phyloP scores from a whole-genome alignment of 164 flowering plant genomes.

The Umbellularia californica region DNA sequence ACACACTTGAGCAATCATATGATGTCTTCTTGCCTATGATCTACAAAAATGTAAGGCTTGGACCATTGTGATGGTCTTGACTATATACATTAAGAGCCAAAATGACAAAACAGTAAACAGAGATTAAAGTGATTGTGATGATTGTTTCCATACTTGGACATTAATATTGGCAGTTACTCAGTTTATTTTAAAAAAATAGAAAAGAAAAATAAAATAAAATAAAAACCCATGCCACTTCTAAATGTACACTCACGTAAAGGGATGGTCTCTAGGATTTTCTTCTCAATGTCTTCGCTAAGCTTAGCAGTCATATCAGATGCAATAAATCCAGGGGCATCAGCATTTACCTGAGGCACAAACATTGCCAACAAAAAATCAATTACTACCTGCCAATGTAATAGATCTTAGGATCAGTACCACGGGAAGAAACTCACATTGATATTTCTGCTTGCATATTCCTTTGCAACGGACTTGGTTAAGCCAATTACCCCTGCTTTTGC shows the following conservation, averaged over 20 bases:
- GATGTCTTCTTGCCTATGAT: too few relatives aligned
- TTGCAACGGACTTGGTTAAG: slow-evolving; percentile 82
- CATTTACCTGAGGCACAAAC: slow-evolving; percentile 63
- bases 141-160: background rate
- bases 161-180: background rate
- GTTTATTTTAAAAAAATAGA: background rate
- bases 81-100: background rate
- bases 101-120: background rate
- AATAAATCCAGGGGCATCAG: slow-evolving; percentile 93
- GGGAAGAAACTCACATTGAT: slow-evolving; percentile 52
- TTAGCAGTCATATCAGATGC: slow-evolving; percentile 96
- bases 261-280: slow-evolving; percentile 66
- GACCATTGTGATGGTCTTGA: too few relatives aligned
- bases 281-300: slow-evolving; percentile 77
- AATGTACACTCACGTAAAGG: slow-evolving; percentile 63
- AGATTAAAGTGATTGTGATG: background rate
- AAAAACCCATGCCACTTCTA: background rate
- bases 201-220: background rate
- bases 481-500: slow-evolving; percentile 99
- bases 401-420: background rate
- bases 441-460: slow-evolving; percentile 83
- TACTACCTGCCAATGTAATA: background rate
- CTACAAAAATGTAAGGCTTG: too few relatives aligned
- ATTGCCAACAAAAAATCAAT: background rate
- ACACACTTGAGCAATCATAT: too few relatives aligned